Percentiles rank a stretch among this genome's conserved stretches.
These are phyloP conservation scores for Amorphotheca resinae DNA, from an alignment of 495 filamentous ascomycete species.

Conservation along the genomic window DNA sequence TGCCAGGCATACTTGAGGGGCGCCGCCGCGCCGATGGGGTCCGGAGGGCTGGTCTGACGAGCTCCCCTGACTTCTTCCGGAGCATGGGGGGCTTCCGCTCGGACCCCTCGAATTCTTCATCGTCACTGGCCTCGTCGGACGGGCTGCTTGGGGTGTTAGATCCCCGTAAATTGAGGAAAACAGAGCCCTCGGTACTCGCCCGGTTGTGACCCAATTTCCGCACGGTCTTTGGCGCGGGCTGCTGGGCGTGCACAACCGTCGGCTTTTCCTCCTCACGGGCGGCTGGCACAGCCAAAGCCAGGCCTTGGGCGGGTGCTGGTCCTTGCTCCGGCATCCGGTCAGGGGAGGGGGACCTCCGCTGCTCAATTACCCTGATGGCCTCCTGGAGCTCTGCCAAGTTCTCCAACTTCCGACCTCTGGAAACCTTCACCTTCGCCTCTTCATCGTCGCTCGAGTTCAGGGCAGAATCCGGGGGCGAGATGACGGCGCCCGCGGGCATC, in stretches of 20 bases:
- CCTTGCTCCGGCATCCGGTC: constrained; percentile 20
- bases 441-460: constrained; percentile 79
- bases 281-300: constrained; percentile 23
- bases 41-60: constrained; percentile 85
- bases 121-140: constrained; percentile 47
- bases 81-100: constrained; percentile 69
- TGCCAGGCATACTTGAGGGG: constrained; percentile 94
- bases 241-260: constrained; percentile 7
- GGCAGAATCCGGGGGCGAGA: constrained; percentile 78
- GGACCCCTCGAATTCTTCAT: constrained; percentile 41
- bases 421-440: constrained; percentile 33
- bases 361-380: constrained; percentile 67
- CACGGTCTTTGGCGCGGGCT: constrained; percentile 15
- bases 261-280: constrained; percentile 19
- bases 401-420: constrained; percentile 41
- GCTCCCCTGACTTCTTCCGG: constrained; percentile 94
- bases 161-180: constrained; percentile 34
- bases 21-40: constrained; percentile 56
- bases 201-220: constrained; percentile 56
- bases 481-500: constrained; percentile 69
- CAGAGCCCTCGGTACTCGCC: constrained; percentile 68
- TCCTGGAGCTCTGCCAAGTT: constrained; percentile 69
- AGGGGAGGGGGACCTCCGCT: constrained; percentile 49
- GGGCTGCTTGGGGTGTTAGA: constrained; percentile 41
- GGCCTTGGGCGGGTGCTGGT: constrained; percentile 24